Percentiles rank a stretch among this genome's conserved stretches.
Evolutionary conservation across 768 basidiomycete species (phyloP).

Genomic region (Lepiota brunneoincarnata): DNA sequence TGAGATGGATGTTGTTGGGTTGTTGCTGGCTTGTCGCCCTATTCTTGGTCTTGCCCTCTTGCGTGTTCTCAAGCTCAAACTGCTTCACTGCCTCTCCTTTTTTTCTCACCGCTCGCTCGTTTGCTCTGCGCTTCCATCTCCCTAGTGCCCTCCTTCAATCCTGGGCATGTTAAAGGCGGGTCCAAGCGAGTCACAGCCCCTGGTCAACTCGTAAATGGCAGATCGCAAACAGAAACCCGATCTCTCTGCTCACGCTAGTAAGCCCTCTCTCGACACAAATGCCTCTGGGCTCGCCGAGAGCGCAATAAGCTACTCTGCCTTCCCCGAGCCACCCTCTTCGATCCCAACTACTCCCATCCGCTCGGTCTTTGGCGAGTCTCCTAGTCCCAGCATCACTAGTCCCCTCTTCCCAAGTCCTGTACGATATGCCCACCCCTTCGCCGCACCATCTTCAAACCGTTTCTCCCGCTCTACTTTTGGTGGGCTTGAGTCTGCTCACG

Average conservation of each 20-base stretch:
- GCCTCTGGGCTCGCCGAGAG: slow-evolving; percentile 58
- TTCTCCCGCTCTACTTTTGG: slow-evolving; percentile 5
- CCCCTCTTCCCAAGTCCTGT: slow-evolving; percentile 18
- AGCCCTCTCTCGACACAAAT: slow-evolving; percentile 45
- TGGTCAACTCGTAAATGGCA: background rate
- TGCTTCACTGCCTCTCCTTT: background rate
- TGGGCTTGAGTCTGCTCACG: background rate
- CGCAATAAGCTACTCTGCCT: slow-evolving; percentile 53
- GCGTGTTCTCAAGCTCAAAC: background rate
- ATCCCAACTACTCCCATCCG: slow-evolving; percentile 41
- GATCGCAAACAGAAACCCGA: background rate
- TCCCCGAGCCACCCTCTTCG: slow-evolving; percentile 50
- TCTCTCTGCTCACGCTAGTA: slow-evolving; percentile 25
- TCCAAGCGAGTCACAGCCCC: background rate
- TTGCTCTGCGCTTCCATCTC: background rate
- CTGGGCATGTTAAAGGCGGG: slow-evolving; percentile 5
- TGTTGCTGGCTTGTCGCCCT: slow-evolving; percentile 1
- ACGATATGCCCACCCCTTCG: background rate
- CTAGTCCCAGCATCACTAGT: slow-evolving; percentile 21
- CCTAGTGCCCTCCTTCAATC: background rate
- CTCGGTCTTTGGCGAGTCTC: slow-evolving; percentile 25
- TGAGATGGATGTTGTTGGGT: slow-evolving; percentile 5
- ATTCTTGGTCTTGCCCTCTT: background rate
- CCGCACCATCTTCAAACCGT: background rate
- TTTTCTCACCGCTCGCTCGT: slow-evolving; percentile 3